phyloP scores from a whole-genome alignment of 148 eudicot genomes.

The Rhododendron griersonianum region DNA sequence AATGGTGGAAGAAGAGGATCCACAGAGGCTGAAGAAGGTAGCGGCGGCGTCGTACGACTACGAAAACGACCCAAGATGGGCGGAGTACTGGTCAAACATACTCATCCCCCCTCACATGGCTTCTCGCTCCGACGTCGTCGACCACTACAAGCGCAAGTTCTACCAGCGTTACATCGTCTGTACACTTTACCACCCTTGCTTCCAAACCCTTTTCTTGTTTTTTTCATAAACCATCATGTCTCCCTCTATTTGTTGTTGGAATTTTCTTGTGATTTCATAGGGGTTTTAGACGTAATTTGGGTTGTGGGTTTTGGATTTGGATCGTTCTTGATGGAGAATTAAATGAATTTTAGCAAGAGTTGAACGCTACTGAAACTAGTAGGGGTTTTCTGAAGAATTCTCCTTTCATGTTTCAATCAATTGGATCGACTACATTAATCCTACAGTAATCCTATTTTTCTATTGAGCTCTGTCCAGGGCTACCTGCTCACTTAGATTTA shows the following conservation, averaged over 20 bases:
- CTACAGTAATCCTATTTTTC: no score
- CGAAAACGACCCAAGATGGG: slow-evolving; percentile 80
- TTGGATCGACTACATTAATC: no score
- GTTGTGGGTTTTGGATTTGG: background rate
- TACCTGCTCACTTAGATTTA: no score
- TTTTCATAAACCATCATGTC: background rate
- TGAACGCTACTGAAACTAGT: background rate
- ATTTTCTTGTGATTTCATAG: background rate
- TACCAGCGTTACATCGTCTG: slow-evolving; percentile 89
- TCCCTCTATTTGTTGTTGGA: background rate
- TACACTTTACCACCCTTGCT: no score
- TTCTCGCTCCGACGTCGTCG: slow-evolving; percentile 63
- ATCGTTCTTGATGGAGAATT: background rate
- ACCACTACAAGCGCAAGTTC: slow-evolving; percentile 91
- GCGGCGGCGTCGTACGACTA: slow-evolving; percentile 88
- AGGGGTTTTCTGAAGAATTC: background rate
- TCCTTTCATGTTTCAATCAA: no score
- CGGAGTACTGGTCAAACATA: slow-evolving; percentile 91
- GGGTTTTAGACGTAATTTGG: background rate
- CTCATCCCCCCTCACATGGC: slow-evolving; percentile 92
- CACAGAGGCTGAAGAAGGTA: slow-evolving; percentile 62
- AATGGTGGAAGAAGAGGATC: slow-evolving; percentile 43
- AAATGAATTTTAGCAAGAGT: background rate
- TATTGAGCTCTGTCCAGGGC: no score
- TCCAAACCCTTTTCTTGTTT: background rate